Percentiles rank a stretch among this genome's conserved stretches.
Evolutionary conservation across 2,329 filamentous ascomycete genomes (phyloP).

Genomic region (Colletotrichum sansevieriae): DNA sequence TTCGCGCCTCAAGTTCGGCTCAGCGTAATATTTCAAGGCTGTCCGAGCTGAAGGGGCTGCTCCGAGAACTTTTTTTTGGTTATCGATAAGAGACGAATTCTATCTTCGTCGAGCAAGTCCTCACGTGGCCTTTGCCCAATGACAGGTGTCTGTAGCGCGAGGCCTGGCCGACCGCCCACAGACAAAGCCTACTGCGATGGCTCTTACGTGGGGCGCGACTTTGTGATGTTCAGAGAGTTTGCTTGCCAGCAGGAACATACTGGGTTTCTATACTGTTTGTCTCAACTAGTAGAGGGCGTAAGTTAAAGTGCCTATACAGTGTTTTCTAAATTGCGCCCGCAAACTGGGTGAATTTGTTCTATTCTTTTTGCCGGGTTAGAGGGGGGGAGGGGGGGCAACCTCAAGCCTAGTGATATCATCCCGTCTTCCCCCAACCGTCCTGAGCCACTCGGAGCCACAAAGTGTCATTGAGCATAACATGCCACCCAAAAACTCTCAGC

Average conservation of each 20-base stretch:
- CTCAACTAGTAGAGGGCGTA: too few species aligned
- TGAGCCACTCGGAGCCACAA: constrained; percentile 23
- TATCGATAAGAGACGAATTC: constrained; percentile 29
- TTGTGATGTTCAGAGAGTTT: too few species aligned
- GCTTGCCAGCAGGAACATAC: too few species aligned
- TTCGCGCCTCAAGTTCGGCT: constrained; percentile 13
- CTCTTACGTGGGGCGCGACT: too few species aligned
- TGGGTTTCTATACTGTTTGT: too few species aligned
- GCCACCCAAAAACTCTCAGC: constrained; percentile 32
- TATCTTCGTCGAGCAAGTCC: neutral
- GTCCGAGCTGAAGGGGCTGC: constrained; percentile 33
- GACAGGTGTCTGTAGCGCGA: constrained; percentile 25
- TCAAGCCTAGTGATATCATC: constrained; percentile 31
- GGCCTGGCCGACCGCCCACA: constrained; percentile 39
- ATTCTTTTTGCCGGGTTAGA: too few species aligned
- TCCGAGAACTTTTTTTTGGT: constrained; percentile 36
- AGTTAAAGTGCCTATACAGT: too few species aligned
- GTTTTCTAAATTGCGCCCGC: too few species aligned
- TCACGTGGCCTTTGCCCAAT: constrained; percentile 9
- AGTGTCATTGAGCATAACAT: constrained; percentile 32
- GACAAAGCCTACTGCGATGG: constrained; percentile 34
- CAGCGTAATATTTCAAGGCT: constrained; percentile 7
- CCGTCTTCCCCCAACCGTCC: constrained; percentile 29
- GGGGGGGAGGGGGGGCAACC: too few species aligned
- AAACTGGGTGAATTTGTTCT: too few species aligned